Conservation (phyloP, 305 asterid genomes). For the Solanum hybrid region DNA sequence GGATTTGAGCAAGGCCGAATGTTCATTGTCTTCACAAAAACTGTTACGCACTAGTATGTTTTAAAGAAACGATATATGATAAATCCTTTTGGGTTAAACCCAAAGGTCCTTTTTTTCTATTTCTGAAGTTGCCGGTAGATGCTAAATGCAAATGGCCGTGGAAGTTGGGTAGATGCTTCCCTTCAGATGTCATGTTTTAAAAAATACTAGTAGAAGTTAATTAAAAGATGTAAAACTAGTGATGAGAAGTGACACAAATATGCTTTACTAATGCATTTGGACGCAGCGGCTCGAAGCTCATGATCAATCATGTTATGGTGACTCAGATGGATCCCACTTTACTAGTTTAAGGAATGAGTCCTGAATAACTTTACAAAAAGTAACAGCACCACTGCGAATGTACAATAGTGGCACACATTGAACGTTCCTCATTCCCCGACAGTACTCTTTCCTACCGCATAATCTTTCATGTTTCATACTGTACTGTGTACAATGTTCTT, state of each 20-base stretch:
- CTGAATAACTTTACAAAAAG: background rate
- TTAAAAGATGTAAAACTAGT: background rate
- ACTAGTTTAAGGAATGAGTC: background rate
- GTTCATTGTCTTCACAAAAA: background rate
- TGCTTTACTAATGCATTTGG: background rate
- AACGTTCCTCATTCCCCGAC: slow-evolving; percentile 7
- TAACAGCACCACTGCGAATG: background rate
- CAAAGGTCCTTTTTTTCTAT: background rate
- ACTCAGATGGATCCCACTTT: background rate
- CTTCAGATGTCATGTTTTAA: background rate
- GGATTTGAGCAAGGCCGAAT: background rate
- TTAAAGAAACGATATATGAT: background rate
- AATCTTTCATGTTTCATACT: background rate
- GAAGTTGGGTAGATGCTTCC: background rate
- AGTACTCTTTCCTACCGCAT: background rate
- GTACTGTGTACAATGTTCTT: background rate
- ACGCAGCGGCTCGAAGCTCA: slow-evolving; percentile 1
- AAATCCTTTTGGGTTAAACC: background rate
- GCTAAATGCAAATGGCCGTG: background rate
- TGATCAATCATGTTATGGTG: background rate
- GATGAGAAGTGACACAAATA: background rate
- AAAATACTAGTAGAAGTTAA: background rate
- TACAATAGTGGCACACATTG: slow-evolving; percentile 3
- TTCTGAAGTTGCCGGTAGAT: background rate
- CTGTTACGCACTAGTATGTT: background rate